phyloP scores from a whole-genome alignment of 140 eudicot genomes.

The Stevia rebaudiana region DNA sequence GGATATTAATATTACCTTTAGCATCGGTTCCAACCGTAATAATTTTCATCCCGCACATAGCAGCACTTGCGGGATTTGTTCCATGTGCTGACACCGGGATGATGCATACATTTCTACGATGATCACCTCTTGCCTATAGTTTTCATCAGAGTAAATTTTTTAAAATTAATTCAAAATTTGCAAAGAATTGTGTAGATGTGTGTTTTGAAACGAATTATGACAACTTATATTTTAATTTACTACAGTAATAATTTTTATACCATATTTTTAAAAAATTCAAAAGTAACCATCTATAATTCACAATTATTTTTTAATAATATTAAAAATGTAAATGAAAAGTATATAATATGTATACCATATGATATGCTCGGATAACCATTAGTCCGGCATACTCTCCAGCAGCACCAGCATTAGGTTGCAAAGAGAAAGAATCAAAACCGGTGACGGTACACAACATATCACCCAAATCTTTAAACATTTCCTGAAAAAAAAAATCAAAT shows the following conservation, averaged over 20 bases:
- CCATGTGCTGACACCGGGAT: constrained; percentile 98
- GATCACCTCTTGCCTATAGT: constrained; percentile 89
- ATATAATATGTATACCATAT: constrained; percentile 47
- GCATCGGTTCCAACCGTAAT: constrained; percentile 88
- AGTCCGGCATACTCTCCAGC: constrained; percentile 99
- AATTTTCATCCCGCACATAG: constrained; percentile 98
- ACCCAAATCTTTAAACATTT: constrained; percentile 87
- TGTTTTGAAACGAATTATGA: background rate
- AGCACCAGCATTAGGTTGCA: constrained; percentile 99
- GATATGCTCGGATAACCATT: constrained; percentile 99
- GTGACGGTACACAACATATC: constrained; percentile 83
- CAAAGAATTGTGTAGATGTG: background rate
- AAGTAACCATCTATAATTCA: background rate
- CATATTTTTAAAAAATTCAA: background rate
- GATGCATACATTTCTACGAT: constrained; percentile 87
- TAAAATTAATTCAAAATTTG: background rate
- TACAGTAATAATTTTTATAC: background rate
- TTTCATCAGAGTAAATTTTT: background rate
- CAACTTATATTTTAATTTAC: background rate
- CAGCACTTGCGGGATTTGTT: constrained; percentile 99
- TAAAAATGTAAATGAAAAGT: background rate
- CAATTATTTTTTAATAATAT: background rate
- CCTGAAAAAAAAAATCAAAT: constrained; percentile 39
- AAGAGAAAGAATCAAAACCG: constrained; percentile 94
- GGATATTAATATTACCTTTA: constrained; percentile 88